Evolutionary conservation across 805 yeast species (phyloP), one percentile per base, ranked within the genome.

Genomic region (Suhomyces emberorum): DNA sequence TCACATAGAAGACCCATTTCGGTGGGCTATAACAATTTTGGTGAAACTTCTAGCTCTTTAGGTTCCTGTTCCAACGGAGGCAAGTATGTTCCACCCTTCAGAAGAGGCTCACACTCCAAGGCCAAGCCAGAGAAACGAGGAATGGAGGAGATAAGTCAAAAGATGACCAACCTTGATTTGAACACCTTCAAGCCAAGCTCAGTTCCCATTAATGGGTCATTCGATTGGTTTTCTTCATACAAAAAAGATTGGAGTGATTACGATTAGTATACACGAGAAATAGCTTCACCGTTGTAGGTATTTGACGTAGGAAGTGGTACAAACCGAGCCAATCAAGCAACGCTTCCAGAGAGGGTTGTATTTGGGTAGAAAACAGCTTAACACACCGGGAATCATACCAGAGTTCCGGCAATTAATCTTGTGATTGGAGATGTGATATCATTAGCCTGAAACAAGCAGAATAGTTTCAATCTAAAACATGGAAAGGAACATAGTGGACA

Each of bases 71-170:
- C 45, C 17, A 24, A 51, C 20, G 59, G 68, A 25, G 84, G 84
- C 3, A 81, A 77, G 52, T 82, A 83, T 48, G 64, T 83, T 26
- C 89, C 89, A 15, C 88, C 88, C n/a, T 80, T 75, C 49, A 63
- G 81, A 45, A 69, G 88, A 53, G 73, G 76, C 0, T 73, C 80
- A 4, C 63, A 58, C 24, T 28, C 44, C 30, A 21, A 34, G 33
- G 9, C 25, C 30, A 23, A 20, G 23, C 28, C 22, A 12, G 43
- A 36, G 7, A 40, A 34, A 25, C 34, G 30, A 15, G 28, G 14
- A 14, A 31, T 28, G 7, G 34, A 37, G 2, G 37, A 32, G n/a
- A 10, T 30, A 17, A 14, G 12, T 5, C 26, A 23, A 14, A 22
- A 25, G 20, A 29, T 27, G 7, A 26, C 32, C 7, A 32, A 35